Base-by-base conservation (phyloP, 2,329 filamentous ascomycete species). In the Albophoma yamanashiensis region DNA sequence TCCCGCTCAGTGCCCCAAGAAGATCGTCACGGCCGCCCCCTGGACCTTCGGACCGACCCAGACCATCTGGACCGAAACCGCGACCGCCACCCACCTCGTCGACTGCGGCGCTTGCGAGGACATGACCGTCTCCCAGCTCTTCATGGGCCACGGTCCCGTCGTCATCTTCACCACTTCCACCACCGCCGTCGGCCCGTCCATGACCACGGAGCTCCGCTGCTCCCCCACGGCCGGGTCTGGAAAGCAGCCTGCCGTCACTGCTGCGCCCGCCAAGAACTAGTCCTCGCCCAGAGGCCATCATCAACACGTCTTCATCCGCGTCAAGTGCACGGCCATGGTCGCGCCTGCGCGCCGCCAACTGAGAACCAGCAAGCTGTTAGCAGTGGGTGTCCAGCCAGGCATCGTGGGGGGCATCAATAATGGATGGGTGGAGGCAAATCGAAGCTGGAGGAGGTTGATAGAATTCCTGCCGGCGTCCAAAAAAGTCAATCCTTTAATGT, bases 31-130 rank as follows among this genome's bases (percentile, higher is more conserved):
- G 22, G 2, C 58, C 17, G 56, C 55, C 4, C 3, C 34, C 38
- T 64, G 64, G 50, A 67, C 61, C 36, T 61, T 50, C 5, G 67
- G 66, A 2, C 66, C 68, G 5, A 65, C 63, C 0, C 4, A 12
- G 3, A 73, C 71, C 1, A 25, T 67, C n/a, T 72, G 61, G 61
- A 67, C 69, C 1, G 53, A 58, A 1, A 73, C 71, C 0, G 47
- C 57, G 0, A 72, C 71, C 0, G 9, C 25, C 15, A 68, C 66
- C 3, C 25, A 34, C 2, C 38, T 31, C 31, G 39, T 72, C 34
- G 64, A 69, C 62, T 73, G 71, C 64, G 61, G 62, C 20, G 57
- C 40, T 25, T 73, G 71, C 64, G 59, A 55, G 12, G 47, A 60
- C 20, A 45, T 67, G 34, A 43, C 55, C 22, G 38, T 34, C 1